Evolutionary conservation across 108 stramenopile genomes (phyloP), one percentile per base, ranked within the genome.

Genomic region (Fragilaria radians): DNA sequence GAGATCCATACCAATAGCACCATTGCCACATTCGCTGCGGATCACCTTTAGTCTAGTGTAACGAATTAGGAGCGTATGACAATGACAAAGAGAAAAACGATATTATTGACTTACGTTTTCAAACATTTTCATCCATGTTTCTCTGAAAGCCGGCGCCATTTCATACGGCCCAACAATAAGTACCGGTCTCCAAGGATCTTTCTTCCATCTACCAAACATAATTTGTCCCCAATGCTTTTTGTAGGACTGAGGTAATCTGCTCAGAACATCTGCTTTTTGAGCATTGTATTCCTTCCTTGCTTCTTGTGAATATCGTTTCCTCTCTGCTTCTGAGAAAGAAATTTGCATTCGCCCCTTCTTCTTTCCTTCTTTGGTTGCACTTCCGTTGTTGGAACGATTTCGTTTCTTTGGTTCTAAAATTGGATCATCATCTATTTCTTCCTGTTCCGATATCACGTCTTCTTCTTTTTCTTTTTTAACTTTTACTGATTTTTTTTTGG

Each of bases 81-180:
- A n/a, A n/a, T n/a, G n/a, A n/a, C n/a, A n/a, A n/a, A n/a, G n/a
- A n/a, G n/a, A n/a, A n/a, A n/a, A n/a, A n/a, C n/a, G n/a, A n/a
- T n/a, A n/a, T n/a, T 5, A 57, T 27, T 51, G 25, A 72, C 89
- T 67, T 77, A 91, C 90, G 50, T 86, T 86, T 17, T 82, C 55
- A 75, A 72, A 86, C 83, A 85, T 86, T 1, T 73, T 58, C 56
- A 82, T 61, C 90, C 90, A 91, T 61, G 63, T 67, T 17, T 79
- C 68, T 28, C 90, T 61, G 23, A 84, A 72, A 27, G 62, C 67
- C 7, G 86, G 85, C 18, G 72, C 66, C 11, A 86, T 81, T 50
- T 80, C 70, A 70, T 76, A 91, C 26, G 86, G 90, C 26, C 74
- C 81, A 61, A 88, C 31, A 28, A 84, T 72, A 48, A 88, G 52